Base-by-base conservation (phyloP, 1,284 basidiomycete species). In the Uromyces viciae-fabae region DNA sequence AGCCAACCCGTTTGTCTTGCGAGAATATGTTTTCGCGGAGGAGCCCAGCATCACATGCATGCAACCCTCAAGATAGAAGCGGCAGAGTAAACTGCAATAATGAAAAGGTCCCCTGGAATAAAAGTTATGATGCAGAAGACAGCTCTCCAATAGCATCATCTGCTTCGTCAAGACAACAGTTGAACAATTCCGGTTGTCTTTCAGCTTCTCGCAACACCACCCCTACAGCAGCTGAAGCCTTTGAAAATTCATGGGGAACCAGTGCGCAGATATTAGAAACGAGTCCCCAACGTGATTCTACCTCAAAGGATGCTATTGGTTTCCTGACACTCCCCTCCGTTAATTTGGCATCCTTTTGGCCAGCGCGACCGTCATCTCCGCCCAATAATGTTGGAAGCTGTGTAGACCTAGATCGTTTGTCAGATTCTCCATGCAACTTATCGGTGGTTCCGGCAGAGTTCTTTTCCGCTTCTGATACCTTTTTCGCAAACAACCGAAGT, bases 281-380 rank as follows among this genome's bases (percentile, higher is more conserved):
- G 58, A 74, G 54, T 60, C 54, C 52, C 17, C 49, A 31, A 42
- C 40, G 54, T 56, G 17, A 58, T 25, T 58, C 36, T 58, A 25
- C 49, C 19, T 25, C 72, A 9, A 58, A 60, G 25, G 42, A 46
- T 15, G 52, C 54, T 11, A 54, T 15, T 31, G 28, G n/a, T 58
- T 74, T 58, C 54, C 36, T 71, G 33, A 15, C 68, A 49, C 72
- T 52, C 33, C 22, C 54, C 42, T 58, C 72, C 38, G 72, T 56
- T 17, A 33, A 74, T 60, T 42, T 74, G 11, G 49, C 72, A 28
- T 74, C 72, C 33, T 74, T 74, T 54, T 74, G 72, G 72, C 52
- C 72, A 19, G 36, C 33, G 14, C 31, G 58, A 25, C 33, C 52
- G 25, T 36, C 33, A 38, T 17, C 3, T 54, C 42, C 38, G 7